A percentile compares a stretch with the other conserved stretches of the same genome.
phyloP scores from a whole-genome alignment of 2,329 filamentous ascomycete species.

The Pseudogymnoascus verrucosus region DNA sequence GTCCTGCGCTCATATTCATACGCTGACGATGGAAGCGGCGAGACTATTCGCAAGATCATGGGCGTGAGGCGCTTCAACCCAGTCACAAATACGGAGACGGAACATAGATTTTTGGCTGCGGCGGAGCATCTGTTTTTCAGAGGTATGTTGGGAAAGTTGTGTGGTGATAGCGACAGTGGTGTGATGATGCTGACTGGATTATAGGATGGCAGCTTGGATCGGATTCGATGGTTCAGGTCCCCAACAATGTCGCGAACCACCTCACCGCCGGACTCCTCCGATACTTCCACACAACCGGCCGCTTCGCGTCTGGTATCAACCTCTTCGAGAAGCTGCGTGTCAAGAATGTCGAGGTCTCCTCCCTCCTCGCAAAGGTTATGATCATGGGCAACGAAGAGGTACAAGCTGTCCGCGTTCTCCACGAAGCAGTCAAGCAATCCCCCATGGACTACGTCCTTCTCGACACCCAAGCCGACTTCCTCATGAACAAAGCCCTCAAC shows the following conservation, averaged over 20 bases:
- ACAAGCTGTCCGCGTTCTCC: constrained; percentile 80
- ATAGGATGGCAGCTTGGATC: constrained; percentile 90
- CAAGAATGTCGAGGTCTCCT: constrained; percentile 89
- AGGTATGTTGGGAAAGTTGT: constrained; percentile 41
- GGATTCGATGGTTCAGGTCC: constrained; percentile 93
- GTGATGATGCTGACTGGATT: constrained; percentile 15
- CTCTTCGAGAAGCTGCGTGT: constrained; percentile 91
- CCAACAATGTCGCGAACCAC: constrained; percentile 93
- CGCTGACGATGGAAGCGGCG: constrained; percentile 88
- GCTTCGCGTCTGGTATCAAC: constrained; percentile 92
- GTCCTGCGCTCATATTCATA: constrained; percentile 93
- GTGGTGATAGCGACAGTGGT: background rate
- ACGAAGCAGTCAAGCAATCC: constrained; percentile 80
- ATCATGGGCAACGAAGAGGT: constrained; percentile 96
- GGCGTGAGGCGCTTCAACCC: constrained; percentile 97
- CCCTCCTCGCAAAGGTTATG: constrained; percentile 80
- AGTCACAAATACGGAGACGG: constrained; percentile 94
- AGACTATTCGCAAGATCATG: constrained; percentile 92
- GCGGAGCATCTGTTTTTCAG: constrained; percentile 93
- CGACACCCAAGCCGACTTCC: constrained; percentile 87
- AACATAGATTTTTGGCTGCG: constrained; percentile 90
- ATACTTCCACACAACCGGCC: constrained; percentile 92
- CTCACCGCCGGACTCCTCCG: constrained; percentile 86
- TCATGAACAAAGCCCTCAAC: constrained; percentile 69
- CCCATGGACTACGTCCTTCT: constrained; percentile 98